Percentiles rank a stretch among this genome's conserved stretches.
These are phyloP conservation scores for Galerina sulciceps DNA, from an alignment of 768 basidiomycete species.

Conservation along the genomic window DNA sequence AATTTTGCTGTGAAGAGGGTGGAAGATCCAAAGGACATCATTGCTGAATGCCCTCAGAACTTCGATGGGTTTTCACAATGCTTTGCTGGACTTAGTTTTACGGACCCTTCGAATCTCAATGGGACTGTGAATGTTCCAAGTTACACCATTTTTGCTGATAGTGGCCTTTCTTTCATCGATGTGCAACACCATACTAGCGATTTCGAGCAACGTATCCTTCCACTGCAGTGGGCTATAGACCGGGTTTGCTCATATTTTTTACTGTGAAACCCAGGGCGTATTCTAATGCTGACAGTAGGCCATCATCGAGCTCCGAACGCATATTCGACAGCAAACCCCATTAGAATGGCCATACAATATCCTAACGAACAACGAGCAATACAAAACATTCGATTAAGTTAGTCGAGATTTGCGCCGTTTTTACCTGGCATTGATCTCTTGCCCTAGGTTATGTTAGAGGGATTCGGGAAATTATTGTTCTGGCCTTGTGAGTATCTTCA, in stretches of 20 bases:
- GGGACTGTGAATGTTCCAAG: conserved; percentile 38
- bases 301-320: conserved; percentile 71
- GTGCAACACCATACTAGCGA: conserved; percentile 69
- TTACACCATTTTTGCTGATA: conserved; percentile 75
- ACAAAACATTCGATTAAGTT: conserved; percentile 61
- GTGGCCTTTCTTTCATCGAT: conserved; percentile 65
- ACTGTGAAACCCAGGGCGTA: not conserved
- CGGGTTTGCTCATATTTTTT: conserved; percentile 39
- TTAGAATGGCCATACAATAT: conserved; percentile 75
- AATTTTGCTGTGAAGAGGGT: conserved; percentile 57
- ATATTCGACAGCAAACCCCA: conserved; percentile 56
- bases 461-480: conserved; percentile 61
- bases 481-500: conserved; percentile 58
- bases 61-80: conserved; percentile 73
- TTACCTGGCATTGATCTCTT: not conserved
- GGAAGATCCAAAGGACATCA: conserved; percentile 50
- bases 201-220: conserved; percentile 70
- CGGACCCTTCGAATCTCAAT: conserved; percentile 45
- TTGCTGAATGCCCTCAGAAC: conserved; percentile 68
- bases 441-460: conserved; percentile 63
- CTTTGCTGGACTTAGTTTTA: conserved; percentile 69
- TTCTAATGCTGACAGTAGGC: conserved; percentile 38
- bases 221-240: conserved; percentile 80
- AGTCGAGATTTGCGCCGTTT: conserved; percentile 20
- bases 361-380: conserved; percentile 68